These are phyloP conservation scores for Citrullus mucosospermus DNA, from an alignment of 306 rosid species.

Conservation along the genomic window DNA sequence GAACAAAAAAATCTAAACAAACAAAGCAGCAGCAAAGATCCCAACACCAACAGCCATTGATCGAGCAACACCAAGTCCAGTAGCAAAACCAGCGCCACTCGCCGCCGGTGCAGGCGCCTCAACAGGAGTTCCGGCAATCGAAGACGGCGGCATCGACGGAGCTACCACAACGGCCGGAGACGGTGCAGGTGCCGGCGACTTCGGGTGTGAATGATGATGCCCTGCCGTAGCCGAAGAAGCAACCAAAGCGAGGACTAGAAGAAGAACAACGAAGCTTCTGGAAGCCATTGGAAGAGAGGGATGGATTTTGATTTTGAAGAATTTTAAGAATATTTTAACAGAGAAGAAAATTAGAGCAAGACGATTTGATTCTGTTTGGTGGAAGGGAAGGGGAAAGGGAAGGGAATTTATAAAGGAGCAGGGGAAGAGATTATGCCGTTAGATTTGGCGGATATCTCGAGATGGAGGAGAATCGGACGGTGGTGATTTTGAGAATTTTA, in stretches of 20 bases:
- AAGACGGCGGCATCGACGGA: not conserved
- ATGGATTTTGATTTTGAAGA: not conserved
- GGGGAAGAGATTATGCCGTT: not conserved
- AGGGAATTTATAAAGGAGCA: not conserved
- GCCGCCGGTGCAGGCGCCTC: not conserved
- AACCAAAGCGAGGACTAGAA: not conserved
- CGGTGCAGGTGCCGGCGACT: not conserved
- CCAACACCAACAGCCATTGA: not conserved
- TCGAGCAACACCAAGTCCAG: not conserved
- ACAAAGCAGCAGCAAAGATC: slow-evolving; percentile 1
- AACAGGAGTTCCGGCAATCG: not conserved
- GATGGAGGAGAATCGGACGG: not conserved
- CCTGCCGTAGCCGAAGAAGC: not conserved
- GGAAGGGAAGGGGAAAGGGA: not conserved
- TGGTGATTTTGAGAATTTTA: not conserved
- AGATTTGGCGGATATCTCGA: not conserved
- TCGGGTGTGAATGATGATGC: not conserved
- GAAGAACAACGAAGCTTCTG: not conserved
- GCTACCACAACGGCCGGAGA: not conserved
- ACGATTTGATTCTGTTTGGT: not conserved
- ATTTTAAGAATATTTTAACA: not conserved
- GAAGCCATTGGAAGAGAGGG: not conserved
- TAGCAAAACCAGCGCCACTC: not conserved
- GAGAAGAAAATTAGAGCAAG: not conserved
- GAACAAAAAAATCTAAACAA: not conserved